These are phyloP conservation scores for Beauveria caledonica DNA, from an alignment of 2,329 filamentous ascomycete species.

Conservation along the genomic window DNA sequence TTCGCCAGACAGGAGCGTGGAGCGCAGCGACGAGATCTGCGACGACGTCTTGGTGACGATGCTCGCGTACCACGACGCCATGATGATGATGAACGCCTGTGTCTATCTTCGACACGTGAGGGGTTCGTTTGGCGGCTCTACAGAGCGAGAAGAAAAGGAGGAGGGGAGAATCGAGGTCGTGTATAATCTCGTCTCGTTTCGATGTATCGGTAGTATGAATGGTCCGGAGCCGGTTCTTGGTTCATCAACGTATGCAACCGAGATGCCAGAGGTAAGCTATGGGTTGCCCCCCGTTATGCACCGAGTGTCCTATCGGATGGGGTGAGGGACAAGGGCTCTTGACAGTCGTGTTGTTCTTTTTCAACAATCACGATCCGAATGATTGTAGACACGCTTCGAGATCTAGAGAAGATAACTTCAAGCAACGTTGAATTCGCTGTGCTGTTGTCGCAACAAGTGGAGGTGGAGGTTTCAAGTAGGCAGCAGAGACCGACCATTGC, in stretches of 20 bases:
- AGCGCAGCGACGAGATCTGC: constrained; percentile 56
- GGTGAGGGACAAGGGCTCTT: not conserved
- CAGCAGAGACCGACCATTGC: not conserved
- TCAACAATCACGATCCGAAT: not conserved
- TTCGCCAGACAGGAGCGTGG: constrained; percentile 60
- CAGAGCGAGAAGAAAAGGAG: too few relatives aligned
- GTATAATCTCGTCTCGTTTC: not conserved
- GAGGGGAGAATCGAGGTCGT: not conserved
- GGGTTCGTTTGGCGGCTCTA: not conserved
- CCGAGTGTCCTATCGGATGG: not conserved
- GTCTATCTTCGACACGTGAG: not conserved
- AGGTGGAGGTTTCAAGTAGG: constrained; percentile 11
- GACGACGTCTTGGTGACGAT: constrained; percentile 57
- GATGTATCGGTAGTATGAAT: not conserved
- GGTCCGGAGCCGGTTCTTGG: not conserved
- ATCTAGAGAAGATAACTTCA: not conserved
- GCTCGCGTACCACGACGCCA: constrained; percentile 78
- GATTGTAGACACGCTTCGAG: not conserved
- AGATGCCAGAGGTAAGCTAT: not conserved
- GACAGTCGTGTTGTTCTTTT: too few relatives aligned
- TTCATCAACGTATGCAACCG: not conserved
- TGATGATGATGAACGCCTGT: constrained; percentile 30
- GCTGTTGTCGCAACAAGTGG: not conserved
- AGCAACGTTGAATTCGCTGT: not conserved
- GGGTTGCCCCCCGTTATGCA: not conserved